phyloP scores from a whole-genome alignment of 768 basidiomycete species.

The Guyanaporus albipodus region DNA sequence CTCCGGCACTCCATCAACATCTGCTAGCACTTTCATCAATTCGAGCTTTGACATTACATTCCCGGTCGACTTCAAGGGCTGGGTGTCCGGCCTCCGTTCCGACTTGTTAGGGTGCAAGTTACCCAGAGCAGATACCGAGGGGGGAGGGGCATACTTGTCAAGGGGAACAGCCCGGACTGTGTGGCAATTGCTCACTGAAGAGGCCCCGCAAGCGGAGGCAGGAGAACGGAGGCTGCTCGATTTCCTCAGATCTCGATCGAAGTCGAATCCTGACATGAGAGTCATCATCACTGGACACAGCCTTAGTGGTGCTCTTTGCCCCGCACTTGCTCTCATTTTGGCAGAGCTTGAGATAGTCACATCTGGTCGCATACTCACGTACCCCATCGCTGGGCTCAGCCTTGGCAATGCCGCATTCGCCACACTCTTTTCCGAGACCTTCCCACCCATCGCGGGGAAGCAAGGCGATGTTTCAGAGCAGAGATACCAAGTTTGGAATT shows the following conservation, averaged over 20 bases:
- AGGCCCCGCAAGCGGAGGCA: neutral
- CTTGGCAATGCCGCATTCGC: slow-evolving; percentile 8
- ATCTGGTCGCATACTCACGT: neutral
- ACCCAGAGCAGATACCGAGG: neutral
- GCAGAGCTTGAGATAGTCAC: neutral
- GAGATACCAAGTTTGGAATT: slow-evolving; percentile 11
- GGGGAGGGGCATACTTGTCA: neutral
- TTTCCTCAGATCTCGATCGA: neutral
- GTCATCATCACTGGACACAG: slow-evolving; percentile 12
- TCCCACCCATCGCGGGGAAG: neutral
- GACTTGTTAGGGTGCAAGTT: neutral
- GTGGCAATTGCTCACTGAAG: neutral
- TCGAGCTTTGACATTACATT: slow-evolving; percentile 4
- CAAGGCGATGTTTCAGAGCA: neutral
- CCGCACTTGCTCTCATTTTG: slow-evolving; percentile 8
- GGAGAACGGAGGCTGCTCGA: neutral
- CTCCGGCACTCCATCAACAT: slow-evolving; percentile 2
- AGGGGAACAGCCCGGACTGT: slow-evolving; percentile 1
- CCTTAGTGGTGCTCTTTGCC: slow-evolving; percentile 9
- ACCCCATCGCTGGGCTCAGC: slow-evolving; percentile 7
- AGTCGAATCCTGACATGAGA: neutral
- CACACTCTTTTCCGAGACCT: neutral
- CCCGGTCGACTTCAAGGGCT: slow-evolving; percentile 5
- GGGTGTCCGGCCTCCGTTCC: neutral
- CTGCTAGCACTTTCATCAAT: neutral